phyloP scores from a whole-genome alignment of 495 filamentous ascomycete species.

The Aspergillus wentii region DNA sequence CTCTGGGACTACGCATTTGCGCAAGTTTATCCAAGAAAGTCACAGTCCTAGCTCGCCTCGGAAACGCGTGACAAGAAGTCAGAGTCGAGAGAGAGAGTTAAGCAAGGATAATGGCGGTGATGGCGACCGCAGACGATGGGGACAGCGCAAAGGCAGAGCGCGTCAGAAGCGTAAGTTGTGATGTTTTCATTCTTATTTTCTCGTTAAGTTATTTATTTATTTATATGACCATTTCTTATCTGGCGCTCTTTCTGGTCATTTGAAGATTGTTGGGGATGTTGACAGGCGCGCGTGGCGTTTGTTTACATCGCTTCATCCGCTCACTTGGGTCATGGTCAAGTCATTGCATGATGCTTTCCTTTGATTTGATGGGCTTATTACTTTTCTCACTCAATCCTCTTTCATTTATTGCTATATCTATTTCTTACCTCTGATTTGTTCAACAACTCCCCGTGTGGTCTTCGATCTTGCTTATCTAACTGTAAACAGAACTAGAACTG shows the following conservation, averaged over 20 bases:
- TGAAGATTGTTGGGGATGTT: too few species aligned
- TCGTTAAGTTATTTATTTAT: not conserved
- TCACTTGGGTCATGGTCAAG: too few species aligned
- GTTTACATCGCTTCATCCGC: too few species aligned
- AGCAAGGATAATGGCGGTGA: not conserved
- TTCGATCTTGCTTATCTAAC: not conserved
- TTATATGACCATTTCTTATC: not conserved
- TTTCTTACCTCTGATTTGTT: not conserved
- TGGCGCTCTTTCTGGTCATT: too few species aligned
- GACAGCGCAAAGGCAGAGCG: conserved; percentile 6
- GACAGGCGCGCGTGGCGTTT: too few species aligned
- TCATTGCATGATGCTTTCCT: too few species aligned
- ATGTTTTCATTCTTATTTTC: not conserved
- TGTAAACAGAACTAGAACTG: conserved; percentile 5
- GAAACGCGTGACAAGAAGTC: conserved; percentile 18
- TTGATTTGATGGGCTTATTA: too few species aligned
- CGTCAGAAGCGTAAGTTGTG: not conserved
- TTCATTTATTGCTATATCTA: not conserved
- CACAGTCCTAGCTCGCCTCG: conserved; percentile 8
- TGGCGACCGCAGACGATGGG: not conserved
- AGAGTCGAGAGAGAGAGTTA: conserved; percentile 16
- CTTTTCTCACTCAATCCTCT: too few species aligned
- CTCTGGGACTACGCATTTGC: too few species aligned
- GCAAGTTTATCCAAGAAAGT: too few species aligned
- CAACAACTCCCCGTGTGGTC: too few species aligned